Evolutionary conservation across 352 stramenopile species (phyloP), one percentile per base, ranked within the genome.

Genomic region (Globisporangium spinosum): DNA sequence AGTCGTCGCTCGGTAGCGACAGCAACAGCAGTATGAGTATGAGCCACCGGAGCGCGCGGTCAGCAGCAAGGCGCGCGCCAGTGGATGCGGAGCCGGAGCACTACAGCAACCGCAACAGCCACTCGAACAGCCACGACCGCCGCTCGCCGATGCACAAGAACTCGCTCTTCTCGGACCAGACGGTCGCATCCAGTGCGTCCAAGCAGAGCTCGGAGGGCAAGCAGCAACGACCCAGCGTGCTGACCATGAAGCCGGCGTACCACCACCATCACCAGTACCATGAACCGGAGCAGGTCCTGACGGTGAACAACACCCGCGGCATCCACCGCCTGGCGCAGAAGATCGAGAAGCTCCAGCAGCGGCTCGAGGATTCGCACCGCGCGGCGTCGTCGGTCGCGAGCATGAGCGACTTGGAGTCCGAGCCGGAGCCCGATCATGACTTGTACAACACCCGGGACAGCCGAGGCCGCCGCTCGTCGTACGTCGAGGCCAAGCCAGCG

Each of bases 241-340:
- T 17, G 15, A 35, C 6, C 40, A 43, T 35, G 22, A 63, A 32
- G 57, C 70, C 60, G 27, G 27, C 8, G 15, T 22, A 63, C 22
- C 12, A 23, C 7, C 58, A 27, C n/a, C 35, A 63, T 38, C 58
- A 63, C 35, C 34, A 53, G 22, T 20, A 51, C 15, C 58, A 34
- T 0, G n/a, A 35, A 22, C 34, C 63, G 35, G 66, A 29, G 27
- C 69, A 65, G 51, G 68, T 79, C n/a, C 49, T 78, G 35, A 73
- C 53, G 13, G 67, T 79, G 20, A 78, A 74, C 58, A 82, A 77
- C 49, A 71, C 70, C 34, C 79, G 70, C 53, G 74, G 79, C 1
- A 85, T 84, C 49, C 67, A 83, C 32, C 71, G 79, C 10, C 71
- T 85, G 32, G 69, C 77, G 3, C 72, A 74, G 38, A 85, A 85